A percentile compares a stretch with the other conserved stretches of the same genome.
These are phyloP conservation scores for Elaeis guineensis DNA, from an alignment of 176 grass and related monocot genomes.

Conservation along the genomic window DNA sequence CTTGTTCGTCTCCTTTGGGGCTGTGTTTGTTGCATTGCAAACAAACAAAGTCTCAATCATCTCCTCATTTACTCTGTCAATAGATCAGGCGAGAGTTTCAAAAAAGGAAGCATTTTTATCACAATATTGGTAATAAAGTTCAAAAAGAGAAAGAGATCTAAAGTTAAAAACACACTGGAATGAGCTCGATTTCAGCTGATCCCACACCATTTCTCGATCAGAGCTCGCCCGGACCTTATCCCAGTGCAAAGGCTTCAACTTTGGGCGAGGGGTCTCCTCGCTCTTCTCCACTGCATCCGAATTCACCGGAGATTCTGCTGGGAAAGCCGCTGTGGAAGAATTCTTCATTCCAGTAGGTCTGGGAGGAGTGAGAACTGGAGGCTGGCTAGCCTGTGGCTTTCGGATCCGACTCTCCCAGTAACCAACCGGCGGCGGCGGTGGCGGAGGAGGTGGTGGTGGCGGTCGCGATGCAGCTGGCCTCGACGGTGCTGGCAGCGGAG, in stretches of 20 bases:
- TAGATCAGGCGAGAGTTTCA: background rate
- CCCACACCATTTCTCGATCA: conserved; percentile 63
- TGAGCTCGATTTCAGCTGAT: conserved; percentile 67
- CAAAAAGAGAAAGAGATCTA: background rate
- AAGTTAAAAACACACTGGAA: conserved; percentile 40
- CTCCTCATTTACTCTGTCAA: conserved; percentile 50
- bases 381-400: conserved; percentile 21
- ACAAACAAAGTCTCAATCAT: conserved; percentile 76
- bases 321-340: conserved; percentile 16
- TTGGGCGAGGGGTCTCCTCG: conserved; percentile 17
- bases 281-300: conserved; percentile 22
- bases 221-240: conserved; percentile 68
- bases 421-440: conserved; percentile 26
- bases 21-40: conserved; percentile 34
- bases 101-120: too few relatives aligned
- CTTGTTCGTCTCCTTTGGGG: background rate
- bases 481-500: background rate
- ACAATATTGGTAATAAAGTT: too few relatives aligned
- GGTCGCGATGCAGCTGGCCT: conserved; percentile 22
- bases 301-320: conserved; percentile 3
- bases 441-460: conserved; percentile 14
- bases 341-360: conserved; percentile 16
- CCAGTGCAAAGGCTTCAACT: conserved; percentile 72
- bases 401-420: conserved; percentile 41
- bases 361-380: background rate